Percentiles rank a stretch among this genome's conserved stretches.
Conservation (phyloP, 2,329 filamentous ascomycete genomes). For the Sarocladium brachiariae region DNA sequence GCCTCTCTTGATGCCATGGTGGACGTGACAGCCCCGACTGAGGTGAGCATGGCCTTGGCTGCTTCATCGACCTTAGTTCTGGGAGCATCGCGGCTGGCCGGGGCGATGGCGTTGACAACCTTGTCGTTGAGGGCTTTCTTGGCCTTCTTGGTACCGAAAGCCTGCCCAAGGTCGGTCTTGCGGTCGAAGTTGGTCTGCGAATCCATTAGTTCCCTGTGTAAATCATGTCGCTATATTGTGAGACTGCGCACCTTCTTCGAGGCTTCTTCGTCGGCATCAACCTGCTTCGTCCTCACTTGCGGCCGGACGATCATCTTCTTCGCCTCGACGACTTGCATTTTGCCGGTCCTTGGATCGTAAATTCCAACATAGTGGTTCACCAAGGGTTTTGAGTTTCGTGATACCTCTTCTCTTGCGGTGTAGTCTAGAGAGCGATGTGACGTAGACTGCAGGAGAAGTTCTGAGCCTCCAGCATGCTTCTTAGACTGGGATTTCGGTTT, state of each 20-base stretch:
- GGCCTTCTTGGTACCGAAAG: conserved; percentile 81
- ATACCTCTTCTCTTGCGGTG: conserved; percentile 43
- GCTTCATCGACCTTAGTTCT: conserved; percentile 46
- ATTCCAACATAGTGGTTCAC: conserved; percentile 60
- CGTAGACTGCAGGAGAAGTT: conserved; percentile 52
- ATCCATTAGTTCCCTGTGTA: conserved; percentile 16
- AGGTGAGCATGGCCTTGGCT: conserved; percentile 53
- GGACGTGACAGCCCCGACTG: conserved; percentile 54
- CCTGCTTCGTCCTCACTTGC: conserved; percentile 48
- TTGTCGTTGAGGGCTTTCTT: conserved; percentile 67
- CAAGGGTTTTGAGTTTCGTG: conserved; percentile 25
- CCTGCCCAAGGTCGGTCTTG: conserved; percentile 63
- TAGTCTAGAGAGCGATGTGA: conserved; percentile 53
- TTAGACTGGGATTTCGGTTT: conserved; percentile 26
- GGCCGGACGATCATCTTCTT: conserved; percentile 58
- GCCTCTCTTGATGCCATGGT: conserved; percentile 62
- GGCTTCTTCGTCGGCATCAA: conserved; percentile 29
- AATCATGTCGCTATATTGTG: not conserved
- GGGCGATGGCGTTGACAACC: conserved; percentile 63
- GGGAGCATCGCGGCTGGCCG: conserved; percentile 27
- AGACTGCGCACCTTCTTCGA: conserved; percentile 21
- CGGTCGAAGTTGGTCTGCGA: conserved; percentile 51
- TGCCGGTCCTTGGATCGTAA: conserved; percentile 53
- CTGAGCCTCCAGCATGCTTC: conserved; percentile 34
- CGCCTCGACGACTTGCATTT: conserved; percentile 54